These are phyloP conservation scores for Bryopsis sp. DNA, from an alignment of 139 green algal species.

Conservation along the genomic window DNA sequence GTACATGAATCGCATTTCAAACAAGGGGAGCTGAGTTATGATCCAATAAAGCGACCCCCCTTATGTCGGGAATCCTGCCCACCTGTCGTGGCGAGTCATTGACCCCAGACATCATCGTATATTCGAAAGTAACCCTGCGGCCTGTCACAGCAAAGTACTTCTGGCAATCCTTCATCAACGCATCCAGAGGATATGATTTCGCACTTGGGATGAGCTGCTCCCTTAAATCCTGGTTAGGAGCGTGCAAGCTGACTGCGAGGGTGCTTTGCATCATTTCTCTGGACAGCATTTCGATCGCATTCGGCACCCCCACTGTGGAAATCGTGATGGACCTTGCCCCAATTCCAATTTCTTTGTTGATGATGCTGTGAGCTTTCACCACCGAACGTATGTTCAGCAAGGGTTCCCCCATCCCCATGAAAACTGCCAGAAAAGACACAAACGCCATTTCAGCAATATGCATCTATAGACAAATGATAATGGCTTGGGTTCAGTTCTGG, in stretches of 20 bases:
- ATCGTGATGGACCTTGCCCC: conserved; percentile 87
- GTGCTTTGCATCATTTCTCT: not conserved
- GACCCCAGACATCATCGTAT: conserved; percentile 79
- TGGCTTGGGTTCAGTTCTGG: too few species aligned
- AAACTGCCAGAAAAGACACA: conserved; percentile 59
- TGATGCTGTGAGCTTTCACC: conserved; percentile 38
- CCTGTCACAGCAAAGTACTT: conserved; percentile 48
- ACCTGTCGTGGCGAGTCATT: conserved; percentile 65
- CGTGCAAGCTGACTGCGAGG: conserved; percentile 46
- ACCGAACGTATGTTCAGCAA: conserved; percentile 85
- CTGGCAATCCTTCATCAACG: conserved; percentile 65
- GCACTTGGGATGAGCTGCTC: conserved; percentile 49
- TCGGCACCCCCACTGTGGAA: conserved; percentile 80
- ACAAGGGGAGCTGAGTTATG: too few species aligned
- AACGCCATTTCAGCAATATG: too few species aligned
- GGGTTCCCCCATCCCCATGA: conserved; percentile 97
- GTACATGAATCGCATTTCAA: too few species aligned
- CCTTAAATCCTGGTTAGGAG: conserved; percentile 63
- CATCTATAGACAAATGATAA: not conserved
- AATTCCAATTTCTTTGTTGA: conserved; percentile 86
- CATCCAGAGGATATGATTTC: conserved; percentile 75
- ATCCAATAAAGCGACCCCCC: too few species aligned
- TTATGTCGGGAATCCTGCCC: too few species aligned
- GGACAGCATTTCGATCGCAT: conserved; percentile 26
- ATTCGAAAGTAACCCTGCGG: conserved; percentile 91